Conservation (phyloP, 345 rosid species). For the Trapa bicornis region DNA sequence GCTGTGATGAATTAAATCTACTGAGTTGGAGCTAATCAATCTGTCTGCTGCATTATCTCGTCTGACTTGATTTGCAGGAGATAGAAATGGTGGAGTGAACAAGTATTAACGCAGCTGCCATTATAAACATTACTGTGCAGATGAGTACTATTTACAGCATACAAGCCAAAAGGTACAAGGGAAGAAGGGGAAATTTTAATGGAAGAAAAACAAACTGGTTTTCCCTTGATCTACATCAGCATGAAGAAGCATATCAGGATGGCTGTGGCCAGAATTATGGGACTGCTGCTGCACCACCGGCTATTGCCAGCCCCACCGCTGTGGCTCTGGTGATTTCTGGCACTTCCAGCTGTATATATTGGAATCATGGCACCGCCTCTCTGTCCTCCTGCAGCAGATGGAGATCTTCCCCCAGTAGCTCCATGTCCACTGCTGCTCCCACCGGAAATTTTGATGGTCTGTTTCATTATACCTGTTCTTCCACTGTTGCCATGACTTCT, state of each 20-base stretch:
- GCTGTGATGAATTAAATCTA: no score
- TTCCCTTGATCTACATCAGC: neutral
- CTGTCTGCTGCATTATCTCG: no score
- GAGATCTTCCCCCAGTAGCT: neutral
- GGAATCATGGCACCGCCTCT: conserved; percentile 10
- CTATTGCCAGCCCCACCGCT: conserved; percentile 7
- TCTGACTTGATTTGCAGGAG: no score
- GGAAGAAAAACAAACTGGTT: neutral
- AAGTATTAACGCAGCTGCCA: no score
- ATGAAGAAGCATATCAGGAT: conserved; percentile 1
- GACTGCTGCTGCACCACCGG: neutral
- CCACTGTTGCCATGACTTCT: neutral
- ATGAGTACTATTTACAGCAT: no score
- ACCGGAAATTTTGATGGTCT: neutral
- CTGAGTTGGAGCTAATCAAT: no score
- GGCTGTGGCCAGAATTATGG: neutral
- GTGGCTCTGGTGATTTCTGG: conserved; percentile 16
- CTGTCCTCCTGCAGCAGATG: neutral
- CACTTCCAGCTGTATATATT: conserved; percentile 13
- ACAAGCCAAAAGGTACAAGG: neutral
- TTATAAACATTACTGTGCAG: no score
- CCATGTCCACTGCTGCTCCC: neutral
- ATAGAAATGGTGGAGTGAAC: no score
- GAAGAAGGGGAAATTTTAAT: neutral
- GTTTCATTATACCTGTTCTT: neutral